A percentile compares a stretch with the other conserved stretches of the same genome.
Conservation (phyloP, 1,284 basidiomycete genomes). For the Sporisorium scitamineum region DNA sequence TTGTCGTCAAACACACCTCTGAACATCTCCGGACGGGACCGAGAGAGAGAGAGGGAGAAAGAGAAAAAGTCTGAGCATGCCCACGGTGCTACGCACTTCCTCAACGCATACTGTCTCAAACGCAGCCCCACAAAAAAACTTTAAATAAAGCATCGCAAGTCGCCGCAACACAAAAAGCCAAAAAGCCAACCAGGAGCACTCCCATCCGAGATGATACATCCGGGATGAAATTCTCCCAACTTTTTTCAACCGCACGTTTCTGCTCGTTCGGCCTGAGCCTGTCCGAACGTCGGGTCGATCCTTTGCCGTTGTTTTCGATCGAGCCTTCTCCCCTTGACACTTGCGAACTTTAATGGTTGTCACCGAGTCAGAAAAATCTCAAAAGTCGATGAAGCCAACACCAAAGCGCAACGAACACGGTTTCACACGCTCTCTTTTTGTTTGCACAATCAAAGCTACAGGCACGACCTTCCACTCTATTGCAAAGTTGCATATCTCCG, state of each 20-base stretch:
- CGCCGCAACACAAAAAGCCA: slow-evolving; percentile 2
- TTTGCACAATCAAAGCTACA: slow-evolving; percentile 27
- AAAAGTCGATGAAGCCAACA: too few relatives aligned
- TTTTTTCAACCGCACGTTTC: neutral
- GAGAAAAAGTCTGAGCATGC: slow-evolving; percentile 15
- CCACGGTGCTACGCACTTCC: neutral
- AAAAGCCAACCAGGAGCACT: slow-evolving; percentile 6
- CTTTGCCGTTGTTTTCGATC: slow-evolving; percentile 6
- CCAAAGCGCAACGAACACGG: too few relatives aligned
- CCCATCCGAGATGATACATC: slow-evolving; percentile 22
- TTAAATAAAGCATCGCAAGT: slow-evolving; percentile 1
- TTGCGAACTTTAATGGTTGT: slow-evolving; percentile 4
- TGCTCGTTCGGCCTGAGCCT: slow-evolving; percentile 13
- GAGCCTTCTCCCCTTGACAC: slow-evolving; percentile 1
- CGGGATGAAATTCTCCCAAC: slow-evolving; percentile 19
- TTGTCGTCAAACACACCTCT: neutral
- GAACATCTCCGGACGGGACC: slow-evolving; percentile 4
- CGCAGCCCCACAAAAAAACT: slow-evolving; percentile 10
- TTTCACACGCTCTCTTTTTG: neutral
- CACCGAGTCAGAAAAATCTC: neutral
- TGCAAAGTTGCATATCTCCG: neutral
- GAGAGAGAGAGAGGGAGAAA: too few relatives aligned
- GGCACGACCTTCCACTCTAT: neutral
- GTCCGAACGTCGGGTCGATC: slow-evolving; percentile 14
- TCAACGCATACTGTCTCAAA: slow-evolving; percentile 14